Base-by-base conservation (phyloP, 768 basidiomycete species). In the Collybia mongolica region DNA sequence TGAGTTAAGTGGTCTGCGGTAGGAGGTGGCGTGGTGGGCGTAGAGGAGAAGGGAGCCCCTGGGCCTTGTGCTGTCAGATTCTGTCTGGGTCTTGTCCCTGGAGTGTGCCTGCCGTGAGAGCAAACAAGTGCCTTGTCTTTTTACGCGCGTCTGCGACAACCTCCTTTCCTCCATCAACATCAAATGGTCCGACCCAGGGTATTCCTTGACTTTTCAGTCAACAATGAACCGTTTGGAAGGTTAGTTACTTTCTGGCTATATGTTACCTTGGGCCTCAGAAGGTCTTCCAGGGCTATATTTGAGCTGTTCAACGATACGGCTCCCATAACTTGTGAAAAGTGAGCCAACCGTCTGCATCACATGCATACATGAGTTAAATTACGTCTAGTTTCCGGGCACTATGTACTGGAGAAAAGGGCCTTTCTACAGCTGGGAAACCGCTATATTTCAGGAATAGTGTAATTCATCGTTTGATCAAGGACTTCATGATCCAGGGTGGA, bases 241-340 rank as follows among this genome's bases (percentile, higher is more conserved):
- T 82, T 46, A 17, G 71, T 55, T 42, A 20, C 32, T 22, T 12
- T 42, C 19, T 6, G 41, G 22, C 32, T 15, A 49, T 39, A 41
- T 42, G n/a, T 51, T 35, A 28, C 46, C 39, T 19, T 46, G 53
- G 51, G 44, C 54, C 20, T 26, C 24, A n/a, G 26, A 17, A 17
- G 24, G 24, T 29, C 14, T 42, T 44, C 0, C 60, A 90, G 87
- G 54, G 74, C 89, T 37, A 72, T 87, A 45, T 86, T 89, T 46
- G 92, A 94, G 65, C 72, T 95, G 9, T 91, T 79, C 72, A 81
- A 69, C 54, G 86, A 92, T 62, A 68, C 74, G 6, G 81, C 80
- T 2, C 92, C 92, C 3, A 84, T 85, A 70, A 88, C 90, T 9
- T 73, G 72, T 52, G 88, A 93, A 76, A 93, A 94, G 92, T 93